A percentile compares a stretch with the other conserved stretches of the same genome.
Conservation (phyloP, 106 monocot species). For the Dendrobium huoshanense region DNA sequence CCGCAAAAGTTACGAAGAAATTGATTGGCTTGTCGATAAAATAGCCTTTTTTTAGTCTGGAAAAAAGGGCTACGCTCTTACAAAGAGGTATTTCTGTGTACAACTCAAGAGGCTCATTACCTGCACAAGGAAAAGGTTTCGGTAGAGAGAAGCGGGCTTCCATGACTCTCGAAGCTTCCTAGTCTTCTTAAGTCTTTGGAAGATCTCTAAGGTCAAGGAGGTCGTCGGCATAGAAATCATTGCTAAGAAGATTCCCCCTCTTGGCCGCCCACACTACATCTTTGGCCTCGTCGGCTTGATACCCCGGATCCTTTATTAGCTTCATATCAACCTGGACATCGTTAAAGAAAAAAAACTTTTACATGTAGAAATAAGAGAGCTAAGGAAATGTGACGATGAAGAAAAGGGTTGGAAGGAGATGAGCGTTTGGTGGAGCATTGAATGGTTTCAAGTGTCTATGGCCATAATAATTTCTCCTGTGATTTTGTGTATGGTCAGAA, state of each 20-base stretch:
- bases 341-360: background rate
- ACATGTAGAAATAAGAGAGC: background rate
- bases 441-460: slow-evolving; percentile 43
- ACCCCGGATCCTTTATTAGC: background rate
- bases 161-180: background rate
- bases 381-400: slow-evolving; percentile 6
- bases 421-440: slow-evolving; percentile 48
- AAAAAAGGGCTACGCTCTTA: slow-evolving; percentile 9
- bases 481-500: no score
- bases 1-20: background rate
- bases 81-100: slow-evolving; percentile 31
- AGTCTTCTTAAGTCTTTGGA: slow-evolving; percentile 1
- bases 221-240: slow-evolving; percentile 58
- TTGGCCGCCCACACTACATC: background rate
- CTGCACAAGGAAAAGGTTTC: slow-evolving; percentile 11
- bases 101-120: slow-evolving; percentile 22
- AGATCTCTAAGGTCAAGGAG: slow-evolving; percentile 45
- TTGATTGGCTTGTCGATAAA: background rate
- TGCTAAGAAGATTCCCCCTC: slow-evolving; percentile 8
- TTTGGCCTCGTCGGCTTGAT: background rate
- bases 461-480: slow-evolving; percentile 26
- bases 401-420: slow-evolving; percentile 13
- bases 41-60: background rate
- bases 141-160: slow-evolving; percentile 4
- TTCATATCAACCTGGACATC: slow-evolving; percentile 8